These are phyloP conservation scores for Parastagonospora nodorum DNA, from an alignment of 2,329 filamentous ascomycete genomes.

Conservation along the genomic window DNA sequence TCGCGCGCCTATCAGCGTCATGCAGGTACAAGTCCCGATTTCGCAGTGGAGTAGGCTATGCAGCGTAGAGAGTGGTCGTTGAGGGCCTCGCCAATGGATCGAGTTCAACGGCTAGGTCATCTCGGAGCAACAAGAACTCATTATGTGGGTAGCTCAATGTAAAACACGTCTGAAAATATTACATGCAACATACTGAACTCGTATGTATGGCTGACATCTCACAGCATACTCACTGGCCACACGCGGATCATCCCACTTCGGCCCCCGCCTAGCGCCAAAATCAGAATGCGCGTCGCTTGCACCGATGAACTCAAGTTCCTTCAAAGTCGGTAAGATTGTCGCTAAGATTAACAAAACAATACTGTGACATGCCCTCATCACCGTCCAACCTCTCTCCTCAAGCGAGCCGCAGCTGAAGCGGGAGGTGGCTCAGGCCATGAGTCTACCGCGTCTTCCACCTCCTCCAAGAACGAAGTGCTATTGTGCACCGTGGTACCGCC, in stretches of 20 bases:
- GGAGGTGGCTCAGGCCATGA: constrained; percentile 74
- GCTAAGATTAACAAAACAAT: neutral
- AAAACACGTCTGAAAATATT: too few species aligned
- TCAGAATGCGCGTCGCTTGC: neutral
- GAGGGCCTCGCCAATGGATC: too few species aligned
- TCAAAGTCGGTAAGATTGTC: constrained; percentile 1
- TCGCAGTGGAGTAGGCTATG: neutral
- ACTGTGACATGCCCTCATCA: constrained; percentile 18
- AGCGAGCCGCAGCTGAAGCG: constrained; percentile 62
- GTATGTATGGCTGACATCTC: neutral
- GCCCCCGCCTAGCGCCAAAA: neutral
- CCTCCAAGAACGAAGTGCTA: constrained; percentile 83
- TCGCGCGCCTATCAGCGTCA: constrained; percentile 24
- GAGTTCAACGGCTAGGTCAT: too few species aligned
- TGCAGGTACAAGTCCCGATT: constrained; percentile 25
- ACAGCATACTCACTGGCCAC: neutral
- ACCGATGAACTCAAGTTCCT: neutral
- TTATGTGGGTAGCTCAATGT: too few species aligned
- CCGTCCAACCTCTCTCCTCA: constrained; percentile 65
- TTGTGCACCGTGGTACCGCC: constrained; percentile 90
- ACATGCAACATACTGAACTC: too few species aligned
- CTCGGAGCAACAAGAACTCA: too few species aligned
- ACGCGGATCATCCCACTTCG: neutral
- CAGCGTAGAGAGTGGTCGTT: neutral
- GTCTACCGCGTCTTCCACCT: constrained; percentile 85